Evolutionary conservation across 139 green algal genomes (phyloP).

Genomic region (Coccomyxa sp.): DNA sequence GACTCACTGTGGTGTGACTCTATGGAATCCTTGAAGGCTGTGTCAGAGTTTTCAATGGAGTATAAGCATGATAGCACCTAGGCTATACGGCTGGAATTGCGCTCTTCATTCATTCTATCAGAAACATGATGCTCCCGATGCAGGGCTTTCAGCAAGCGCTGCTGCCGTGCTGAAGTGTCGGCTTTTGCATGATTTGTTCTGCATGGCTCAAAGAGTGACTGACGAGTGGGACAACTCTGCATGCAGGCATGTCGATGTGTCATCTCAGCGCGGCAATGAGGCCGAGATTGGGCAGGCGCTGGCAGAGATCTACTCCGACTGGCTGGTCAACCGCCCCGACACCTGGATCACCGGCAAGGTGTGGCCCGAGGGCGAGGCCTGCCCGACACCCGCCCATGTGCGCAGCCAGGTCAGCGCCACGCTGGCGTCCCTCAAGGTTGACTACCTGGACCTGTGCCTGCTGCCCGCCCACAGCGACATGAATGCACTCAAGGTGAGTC

Average conservation of each 20-base stretch:
- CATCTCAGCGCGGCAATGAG: conserved; percentile 1
- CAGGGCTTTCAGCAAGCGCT: too few species aligned
- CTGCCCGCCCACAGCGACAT: conserved; percentile 20
- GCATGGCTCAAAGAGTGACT: too few species aligned
- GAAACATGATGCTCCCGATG: too few species aligned
- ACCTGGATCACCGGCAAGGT: conserved; percentile 1
- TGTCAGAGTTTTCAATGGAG: too few species aligned
- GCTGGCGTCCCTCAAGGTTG: conserved; percentile 10
- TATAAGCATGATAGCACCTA: too few species aligned
- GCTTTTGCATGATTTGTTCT: too few species aligned
- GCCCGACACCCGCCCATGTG: background rate
- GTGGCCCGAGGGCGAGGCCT: background rate
- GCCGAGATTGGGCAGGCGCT: background rate
- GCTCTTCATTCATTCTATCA: too few species aligned
- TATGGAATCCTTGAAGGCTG: too few species aligned
- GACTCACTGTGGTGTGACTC: too few species aligned
- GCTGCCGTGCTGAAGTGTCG: too few species aligned
- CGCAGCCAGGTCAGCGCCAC: background rate
- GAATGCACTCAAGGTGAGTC: conserved; percentile 4
- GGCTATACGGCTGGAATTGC: too few species aligned
- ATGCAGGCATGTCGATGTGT: conserved; percentile 1
- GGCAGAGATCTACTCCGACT: background rate
- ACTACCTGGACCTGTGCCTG: conserved; percentile 15
- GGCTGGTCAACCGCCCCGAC: conserved; percentile 2
- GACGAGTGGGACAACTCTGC: background rate